Conservation (phyloP, 1,139 yeast genomes). For the Blastobotrys arbuscula region DNA sequence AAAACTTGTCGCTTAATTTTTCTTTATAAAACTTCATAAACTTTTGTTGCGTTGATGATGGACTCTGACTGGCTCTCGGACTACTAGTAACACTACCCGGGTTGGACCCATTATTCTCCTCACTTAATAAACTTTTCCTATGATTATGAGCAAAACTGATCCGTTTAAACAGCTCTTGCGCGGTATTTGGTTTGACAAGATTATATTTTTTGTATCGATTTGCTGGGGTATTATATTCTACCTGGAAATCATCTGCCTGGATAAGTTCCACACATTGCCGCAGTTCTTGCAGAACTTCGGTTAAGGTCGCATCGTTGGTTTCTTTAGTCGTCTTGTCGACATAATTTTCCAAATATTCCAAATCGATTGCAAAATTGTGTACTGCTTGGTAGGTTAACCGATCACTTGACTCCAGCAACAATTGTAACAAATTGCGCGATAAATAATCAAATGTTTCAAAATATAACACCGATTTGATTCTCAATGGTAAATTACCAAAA, state of each 20-base stretch:
- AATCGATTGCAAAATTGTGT: conserved; percentile 56
- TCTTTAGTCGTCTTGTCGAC: conserved; percentile 39
- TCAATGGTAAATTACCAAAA: conserved; percentile 73
- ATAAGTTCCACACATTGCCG: conserved; percentile 56
- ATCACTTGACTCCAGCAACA: conserved; percentile 47
- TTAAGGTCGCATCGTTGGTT: conserved; percentile 32
- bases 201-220: conserved; percentile 55
- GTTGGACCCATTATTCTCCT: background rate
- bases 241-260: conserved; percentile 41
- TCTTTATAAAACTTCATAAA: conserved; percentile 25
- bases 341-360: conserved; percentile 52
- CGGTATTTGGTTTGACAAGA: conserved; percentile 56
- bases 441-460: conserved; percentile 84
- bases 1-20: conserved; percentile 18
- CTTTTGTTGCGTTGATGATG: conserved; percentile 11
- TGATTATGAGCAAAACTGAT: conserved; percentile 20
- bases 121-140: conserved; percentile 8
- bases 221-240: conserved; percentile 50
- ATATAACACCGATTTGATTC: conserved; percentile 71
- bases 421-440: conserved; percentile 61
- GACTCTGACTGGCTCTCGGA: conserved; percentile 7
- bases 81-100: conserved; percentile 9
- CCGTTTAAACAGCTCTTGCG: conserved; percentile 45
- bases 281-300: conserved; percentile 50
- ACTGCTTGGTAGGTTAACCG: conserved; percentile 45